Conservation (phyloP, 2,329 filamentous ascomycete genomes). For the Elsinoe perseae region DNA sequence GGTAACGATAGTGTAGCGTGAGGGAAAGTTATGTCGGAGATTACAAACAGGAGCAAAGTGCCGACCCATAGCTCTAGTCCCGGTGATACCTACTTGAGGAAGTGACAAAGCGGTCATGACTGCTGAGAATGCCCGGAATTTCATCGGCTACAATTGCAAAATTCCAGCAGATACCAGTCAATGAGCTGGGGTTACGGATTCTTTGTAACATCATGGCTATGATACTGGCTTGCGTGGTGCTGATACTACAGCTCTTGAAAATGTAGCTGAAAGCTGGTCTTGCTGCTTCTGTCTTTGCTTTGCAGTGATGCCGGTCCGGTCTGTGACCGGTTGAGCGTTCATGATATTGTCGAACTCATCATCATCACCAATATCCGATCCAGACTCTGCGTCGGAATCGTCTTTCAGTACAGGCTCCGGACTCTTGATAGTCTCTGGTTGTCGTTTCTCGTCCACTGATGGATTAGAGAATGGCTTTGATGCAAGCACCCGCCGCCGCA, state of each 20-base stretch:
- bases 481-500: constrained; percentile 79
- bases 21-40: too few species aligned
- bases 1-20: too few species aligned
- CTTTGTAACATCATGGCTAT: neutral
- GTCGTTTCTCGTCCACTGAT: constrained; percentile 44
- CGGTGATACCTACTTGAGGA: too few species aligned
- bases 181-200: neutral
- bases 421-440: constrained; percentile 52
- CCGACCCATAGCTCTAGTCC: too few species aligned
- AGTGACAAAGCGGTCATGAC: too few species aligned
- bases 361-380: constrained; percentile 62
- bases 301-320: constrained; percentile 65
- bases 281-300: constrained; percentile 50
- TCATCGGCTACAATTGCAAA: too few species aligned
- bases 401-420: constrained; percentile 40
- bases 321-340: constrained; percentile 80
- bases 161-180: too few species aligned
- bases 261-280: constrained; percentile 43
- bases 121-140: too few species aligned
- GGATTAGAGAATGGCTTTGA: constrained; percentile 77
- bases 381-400: constrained; percentile 62
- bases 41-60: too few species aligned
- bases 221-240: constrained; percentile 41
- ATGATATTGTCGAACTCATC: constrained; percentile 91
- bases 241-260: constrained; percentile 41